Conservation (phyloP, 2,329 filamentous ascomycete species). For the Didymella glomerata region DNA sequence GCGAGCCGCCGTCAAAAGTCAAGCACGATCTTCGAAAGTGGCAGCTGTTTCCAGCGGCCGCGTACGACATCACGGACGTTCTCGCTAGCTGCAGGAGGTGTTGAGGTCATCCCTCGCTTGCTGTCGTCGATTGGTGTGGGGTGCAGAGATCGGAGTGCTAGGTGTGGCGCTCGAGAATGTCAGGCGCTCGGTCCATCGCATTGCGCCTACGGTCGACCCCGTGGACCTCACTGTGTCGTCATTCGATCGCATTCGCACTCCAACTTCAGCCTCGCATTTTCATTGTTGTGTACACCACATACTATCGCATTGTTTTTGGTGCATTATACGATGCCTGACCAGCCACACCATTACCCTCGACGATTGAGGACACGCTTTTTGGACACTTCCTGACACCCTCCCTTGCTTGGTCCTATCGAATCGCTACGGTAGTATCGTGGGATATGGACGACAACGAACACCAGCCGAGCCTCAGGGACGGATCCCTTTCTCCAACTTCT, state of each 20-base stretch:
- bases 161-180: slow-evolving; percentile 9
- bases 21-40: slow-evolving; percentile 16
- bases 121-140: slow-evolving; percentile 12
- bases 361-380: slow-evolving; percentile 34
- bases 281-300: slow-evolving; percentile 1
- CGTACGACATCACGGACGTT: slow-evolving; percentile 10
- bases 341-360: slow-evolving; percentile 21
- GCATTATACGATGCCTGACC: slow-evolving; percentile 32
- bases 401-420: slow-evolving; percentile 42
- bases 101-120: slow-evolving; percentile 16
- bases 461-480: slow-evolving; percentile 30
- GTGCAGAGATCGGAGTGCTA: slow-evolving; percentile 9
- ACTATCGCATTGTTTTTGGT: slow-evolving; percentile 13
- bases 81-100: slow-evolving; percentile 11
- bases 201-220: slow-evolving; percentile 4
- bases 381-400: slow-evolving; percentile 36
- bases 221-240: slow-evolving; percentile 27
- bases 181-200: slow-evolving; percentile 9
- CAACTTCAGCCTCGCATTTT: slow-evolving; percentile 3
- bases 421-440: slow-evolving; percentile 30
- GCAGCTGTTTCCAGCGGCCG: slow-evolving; percentile 13
- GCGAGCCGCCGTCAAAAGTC: slow-evolving; percentile 13
- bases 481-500: slow-evolving; percentile 30
- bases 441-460: slow-evolving; percentile 33
- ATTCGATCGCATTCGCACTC: slow-evolving; percentile 16